Percentiles rank a stretch among this genome's conserved stretches.
Conservation (phyloP, 2,329 filamentous ascomycete genomes). For the Periconia sp. region DNA sequence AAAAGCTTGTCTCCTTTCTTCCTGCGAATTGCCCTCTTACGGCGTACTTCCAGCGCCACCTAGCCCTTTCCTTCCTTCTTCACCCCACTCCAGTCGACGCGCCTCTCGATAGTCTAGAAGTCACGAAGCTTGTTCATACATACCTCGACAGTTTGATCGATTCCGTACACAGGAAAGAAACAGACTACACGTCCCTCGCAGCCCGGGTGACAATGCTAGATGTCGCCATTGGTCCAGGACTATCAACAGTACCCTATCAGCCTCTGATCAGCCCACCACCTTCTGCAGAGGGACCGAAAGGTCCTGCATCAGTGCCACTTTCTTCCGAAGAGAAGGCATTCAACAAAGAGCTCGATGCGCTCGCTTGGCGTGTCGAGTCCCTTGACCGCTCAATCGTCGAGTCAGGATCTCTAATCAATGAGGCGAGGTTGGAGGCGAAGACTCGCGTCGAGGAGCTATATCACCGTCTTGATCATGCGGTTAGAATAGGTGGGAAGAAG, state of each 20-base stretch:
- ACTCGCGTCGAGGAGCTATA: slow-evolving; percentile 75
- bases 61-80: slow-evolving; percentile 71
- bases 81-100: slow-evolving; percentile 28
- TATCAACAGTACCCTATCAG: slow-evolving; percentile 36
- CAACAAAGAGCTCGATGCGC: slow-evolving; percentile 72
- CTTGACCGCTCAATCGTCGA: slow-evolving; percentile 71
- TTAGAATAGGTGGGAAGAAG: slow-evolving; percentile 65
- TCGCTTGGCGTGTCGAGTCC: slow-evolving; percentile 58
- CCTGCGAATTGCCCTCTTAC: slow-evolving; percentile 58
- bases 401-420: slow-evolving; percentile 62
- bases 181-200: slow-evolving; percentile 72
- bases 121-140: slow-evolving; percentile 27
- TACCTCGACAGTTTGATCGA: slow-evolving; percentile 46
- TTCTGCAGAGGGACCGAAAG: slow-evolving; percentile 27
- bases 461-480: slow-evolving; percentile 72
- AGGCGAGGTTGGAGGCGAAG: slow-evolving; percentile 76
- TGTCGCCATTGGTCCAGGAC: slow-evolving; percentile 73
- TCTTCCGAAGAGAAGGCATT: slow-evolving; percentile 59
- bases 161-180: slow-evolving; percentile 61
- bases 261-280: slow-evolving; percentile 33
- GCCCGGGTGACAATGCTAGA: slow-evolving; percentile 74
- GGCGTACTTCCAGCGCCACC: slow-evolving; percentile 68
- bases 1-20: slow-evolving; percentile 65
- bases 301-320: slow-evolving; percentile 15
- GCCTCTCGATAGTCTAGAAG: slow-evolving; percentile 28